Conservation (phyloP, 331 rosid species). For the Arachis monticola region DNA sequence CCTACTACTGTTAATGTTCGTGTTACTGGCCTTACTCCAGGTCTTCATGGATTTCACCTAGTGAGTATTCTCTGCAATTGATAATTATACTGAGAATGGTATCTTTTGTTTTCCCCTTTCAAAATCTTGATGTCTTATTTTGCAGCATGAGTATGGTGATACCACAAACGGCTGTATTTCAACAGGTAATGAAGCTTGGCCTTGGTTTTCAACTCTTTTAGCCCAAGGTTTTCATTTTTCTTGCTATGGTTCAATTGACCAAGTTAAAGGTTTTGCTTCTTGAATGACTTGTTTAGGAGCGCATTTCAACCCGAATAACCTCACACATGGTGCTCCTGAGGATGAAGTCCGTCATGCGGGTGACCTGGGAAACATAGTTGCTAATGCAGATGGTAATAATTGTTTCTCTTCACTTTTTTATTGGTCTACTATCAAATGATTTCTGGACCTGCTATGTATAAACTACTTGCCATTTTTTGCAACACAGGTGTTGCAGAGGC, state of each 20-base stretch:
- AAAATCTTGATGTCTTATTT: constrained; percentile 13
- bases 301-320: constrained; percentile 74
- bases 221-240: not conserved
- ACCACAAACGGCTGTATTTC: constrained; percentile 98
- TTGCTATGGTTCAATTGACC: constrained; percentile 37
- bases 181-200: constrained; percentile 56
- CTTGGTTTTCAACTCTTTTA: constrained; percentile 10
- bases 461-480: constrained; percentile 25
- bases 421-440: not conserved
- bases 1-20: constrained; percentile 84
- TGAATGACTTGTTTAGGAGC: constrained; percentile 62
- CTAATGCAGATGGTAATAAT: constrained; percentile 68
- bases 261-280: constrained; percentile 31
- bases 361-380: constrained; percentile 99
- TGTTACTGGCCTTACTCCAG: constrained; percentile 83
- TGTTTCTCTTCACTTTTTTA: constrained; percentile 1
- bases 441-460: constrained; percentile 8
- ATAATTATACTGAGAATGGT: constrained; percentile 15
- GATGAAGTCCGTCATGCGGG: constrained; percentile 98
- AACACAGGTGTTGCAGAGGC: constrained; percentile 74
- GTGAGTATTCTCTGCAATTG: constrained; percentile 55
- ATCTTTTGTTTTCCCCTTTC: not conserved
- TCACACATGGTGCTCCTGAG: constrained; percentile 94
- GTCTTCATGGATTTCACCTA: constrained; percentile 91
- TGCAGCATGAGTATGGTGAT: constrained; percentile 94